Conservation (phyloP, 805 yeast species). For the Schizosaccharomyces lindneri region DNA sequence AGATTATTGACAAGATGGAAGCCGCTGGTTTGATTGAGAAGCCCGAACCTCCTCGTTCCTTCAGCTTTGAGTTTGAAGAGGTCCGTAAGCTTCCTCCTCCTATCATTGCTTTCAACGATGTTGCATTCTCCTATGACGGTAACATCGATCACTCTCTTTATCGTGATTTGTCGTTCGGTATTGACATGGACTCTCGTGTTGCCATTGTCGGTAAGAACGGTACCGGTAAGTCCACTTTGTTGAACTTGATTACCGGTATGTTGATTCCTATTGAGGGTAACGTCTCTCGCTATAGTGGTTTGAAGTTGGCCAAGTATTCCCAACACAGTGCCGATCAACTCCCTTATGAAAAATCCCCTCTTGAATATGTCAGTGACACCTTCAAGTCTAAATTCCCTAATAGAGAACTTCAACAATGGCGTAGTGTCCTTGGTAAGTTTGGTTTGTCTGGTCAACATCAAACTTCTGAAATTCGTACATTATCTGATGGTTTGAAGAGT, state of each 20-base stretch:
- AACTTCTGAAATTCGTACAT: slow-evolving; percentile 93
- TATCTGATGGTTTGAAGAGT: slow-evolving; percentile 97
- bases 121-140: slow-evolving; percentile 58
- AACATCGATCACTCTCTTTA: slow-evolving; percentile 70
- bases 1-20: slow-evolving; percentile 98
- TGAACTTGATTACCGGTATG: slow-evolving; percentile 91
- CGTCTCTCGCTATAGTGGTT: slow-evolving; percentile 90
- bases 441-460: slow-evolving; percentile 98
- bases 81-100: slow-evolving; percentile 98
- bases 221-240: slow-evolving; percentile 90
- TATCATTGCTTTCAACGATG: slow-evolving; percentile 85
- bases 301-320: slow-evolving; percentile 94
- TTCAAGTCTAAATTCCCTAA: slow-evolving; percentile 63
- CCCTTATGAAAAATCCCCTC: slow-evolving; percentile 80
- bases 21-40: slow-evolving; percentile 87
- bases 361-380: slow-evolving; percentile 49
- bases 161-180: slow-evolving; percentile 83
- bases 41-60: slow-evolving; percentile 79
- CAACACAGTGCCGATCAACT: slow-evolving; percentile 98
- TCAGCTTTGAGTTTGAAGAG: slow-evolving; percentile 79
- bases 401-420: slow-evolving; percentile 89
- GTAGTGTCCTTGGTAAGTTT: slow-evolving; percentile 91
- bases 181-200: slow-evolving; percentile 96
- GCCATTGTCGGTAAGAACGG: slow-evolving; percentile 98
- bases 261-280: slow-evolving; percentile 77